A percentile compares a stretch with the other conserved stretches of the same genome.
These are phyloP conservation scores for Talaromyces nanjingensis DNA, from an alignment of 495 filamentous ascomycete species.

Conservation along the genomic window DNA sequence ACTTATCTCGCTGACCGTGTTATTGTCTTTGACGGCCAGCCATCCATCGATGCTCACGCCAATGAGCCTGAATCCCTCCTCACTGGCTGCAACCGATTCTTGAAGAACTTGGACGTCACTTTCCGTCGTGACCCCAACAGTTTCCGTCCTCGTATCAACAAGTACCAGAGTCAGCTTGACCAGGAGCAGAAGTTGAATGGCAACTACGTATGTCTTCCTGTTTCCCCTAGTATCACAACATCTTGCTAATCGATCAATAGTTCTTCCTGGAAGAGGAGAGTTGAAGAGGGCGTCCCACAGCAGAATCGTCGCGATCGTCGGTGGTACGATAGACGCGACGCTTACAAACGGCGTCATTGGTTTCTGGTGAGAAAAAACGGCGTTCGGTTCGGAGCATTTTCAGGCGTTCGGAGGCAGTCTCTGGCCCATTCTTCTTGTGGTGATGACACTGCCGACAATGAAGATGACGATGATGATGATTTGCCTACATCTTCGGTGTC, in stretches of 20 bases:
- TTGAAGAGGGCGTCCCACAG: constrained; percentile 57
- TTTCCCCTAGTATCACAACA: neutral
- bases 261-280: constrained; percentile 93
- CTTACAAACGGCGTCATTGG: constrained; percentile 29
- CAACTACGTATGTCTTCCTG: constrained; percentile 68
- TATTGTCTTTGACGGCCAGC: constrained; percentile 94
- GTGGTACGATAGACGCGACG: constrained; percentile 35
- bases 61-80: constrained; percentile 87
- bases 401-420: constrained; percentile 29
- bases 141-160: constrained; percentile 96
- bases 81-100: constrained; percentile 93
- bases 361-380: constrained; percentile 28
- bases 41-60: constrained; percentile 78
- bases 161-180: constrained; percentile 87
- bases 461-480: constrained; percentile 40
- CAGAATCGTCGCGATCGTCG: constrained; percentile 38
- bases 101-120: constrained; percentile 92
- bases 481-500: neutral
- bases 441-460: constrained; percentile 42
- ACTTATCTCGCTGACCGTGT: constrained; percentile 96
- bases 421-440: constrained; percentile 20
- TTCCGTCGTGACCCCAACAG: constrained; percentile 97
- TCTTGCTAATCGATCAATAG: constrained; percentile 12
- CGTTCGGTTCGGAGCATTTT: constrained; percentile 33
- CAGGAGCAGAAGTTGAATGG: constrained; percentile 92